Base-by-base conservation (phyloP, 2,329 filamentous ascomycete genomes). In the Colletotrichum tabaci region DNA sequence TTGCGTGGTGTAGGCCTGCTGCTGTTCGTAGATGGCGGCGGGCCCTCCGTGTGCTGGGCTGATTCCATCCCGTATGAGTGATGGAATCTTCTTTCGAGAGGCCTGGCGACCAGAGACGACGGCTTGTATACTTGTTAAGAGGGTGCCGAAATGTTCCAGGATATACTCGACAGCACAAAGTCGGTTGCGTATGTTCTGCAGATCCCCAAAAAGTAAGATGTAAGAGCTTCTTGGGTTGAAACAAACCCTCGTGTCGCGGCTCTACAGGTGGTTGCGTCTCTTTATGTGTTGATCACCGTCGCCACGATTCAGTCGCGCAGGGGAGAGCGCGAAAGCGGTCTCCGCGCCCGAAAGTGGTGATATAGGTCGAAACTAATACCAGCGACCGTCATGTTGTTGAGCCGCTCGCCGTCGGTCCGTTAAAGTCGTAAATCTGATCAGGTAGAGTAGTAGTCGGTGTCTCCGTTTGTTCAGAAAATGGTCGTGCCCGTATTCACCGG, bases 41-140 rank as follows among this genome's bases (percentile, higher is more conserved):
- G 44, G 53, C 65, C 69, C 69, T 68, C 65, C 58, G 58, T 71
- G 38, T 71, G 26, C 58, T 68, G 69, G 69, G 69, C 69, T 44
- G 69, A 60, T 60, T 68, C 69, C 69, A 71, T 71, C 58, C 58
- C 58, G 69, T 64, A 35, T 38, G 23, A 46, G 46, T 40, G 23
- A 53, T 63, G 46, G 40, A 23, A 44, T 46, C 10, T 69, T 46
- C 13, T 16, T 21, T 30, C 21, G 52, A 35, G 30, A 35, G n/a
- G 21, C 23, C 30, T 21, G 7, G 7, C 21, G 3, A 35, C 30
- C 12, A 35, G 46, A 55, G 52, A 68, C 10, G 69, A 63, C 53
- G 65, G 65, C 52, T 30, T 64, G n/a, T 60, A 44, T 13, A 30
- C 16, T 49, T 35, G 38, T 62, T 60, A 60, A 64, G 53, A 55